Base-by-base conservation (phyloP, 495 filamentous ascomycete species). In the Aspergillus ostianus region DNA sequence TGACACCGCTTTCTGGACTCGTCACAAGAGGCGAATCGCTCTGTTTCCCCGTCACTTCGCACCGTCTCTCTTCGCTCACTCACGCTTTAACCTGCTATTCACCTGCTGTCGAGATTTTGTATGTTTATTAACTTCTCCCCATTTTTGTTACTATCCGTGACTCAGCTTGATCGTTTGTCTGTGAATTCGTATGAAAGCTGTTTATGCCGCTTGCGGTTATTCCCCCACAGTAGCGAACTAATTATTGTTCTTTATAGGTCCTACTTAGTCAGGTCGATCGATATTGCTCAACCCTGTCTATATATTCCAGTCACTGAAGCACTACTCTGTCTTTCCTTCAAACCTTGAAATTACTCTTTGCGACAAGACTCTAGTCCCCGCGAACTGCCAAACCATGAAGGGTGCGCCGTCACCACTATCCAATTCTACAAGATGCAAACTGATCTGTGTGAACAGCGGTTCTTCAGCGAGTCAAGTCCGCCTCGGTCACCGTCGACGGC, bases 401-500 rank as follows among this genome's bases (percentile, higher is more conserved):
- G 65, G 67, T 67, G 45, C 21, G 57, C 48, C 41, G 29, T 17
- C 27, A 47, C 32, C 0, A 18, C 29, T 52, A 5, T 21, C 15
- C 51, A 49, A 5, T 6, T 30, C 56, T n/a, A 50, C 47, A 17
- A 49, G 18, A 48, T 45, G 58, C 56, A 63, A 26, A 19, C 23
- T 50, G 41, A 55, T 27, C 23, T 18, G 8, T 30, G 29, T 27
- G 21, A 45, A 47, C 67, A 98, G 94, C 92, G 51, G 91, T 99
- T 59, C 82, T 99, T 29, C 95, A 99, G 75, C 82, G 95, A 57
- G 95, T 98, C 57, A 87, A 93, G 54, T 98, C 94, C 19, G 95
- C 95, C 56, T 97, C 95, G n/a, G 95, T 99, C 67, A 95, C 91
- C 10, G 92, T 99, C n/a, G 93, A 98, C 69, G 87, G 88, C 58